phyloP scores from a whole-genome alignment of 2,329 filamentous ascomycete genomes.

The Pyrenophora graminea region DNA sequence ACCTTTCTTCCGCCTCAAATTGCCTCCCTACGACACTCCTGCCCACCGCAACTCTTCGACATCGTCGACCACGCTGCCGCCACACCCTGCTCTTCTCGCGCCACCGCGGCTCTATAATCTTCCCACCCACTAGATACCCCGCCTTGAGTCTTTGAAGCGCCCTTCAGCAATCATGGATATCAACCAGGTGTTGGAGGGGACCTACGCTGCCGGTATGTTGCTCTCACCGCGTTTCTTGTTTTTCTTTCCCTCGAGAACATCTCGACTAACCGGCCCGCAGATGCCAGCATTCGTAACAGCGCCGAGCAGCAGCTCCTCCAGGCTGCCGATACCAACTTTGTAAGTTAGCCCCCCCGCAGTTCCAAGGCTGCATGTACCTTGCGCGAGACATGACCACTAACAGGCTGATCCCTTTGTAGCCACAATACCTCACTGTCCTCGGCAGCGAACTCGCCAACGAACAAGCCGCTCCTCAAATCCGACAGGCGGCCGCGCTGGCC shows the following conservation, averaged over 20 bases:
- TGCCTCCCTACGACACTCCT: conserved; percentile 36
- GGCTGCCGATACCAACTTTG: conserved; percentile 94
- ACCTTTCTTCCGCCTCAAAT: conserved; percentile 45
- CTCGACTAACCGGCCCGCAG: conserved; percentile 57
- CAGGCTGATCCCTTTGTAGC: conserved; percentile 57
- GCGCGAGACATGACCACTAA: conserved; percentile 36
- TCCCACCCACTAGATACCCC: conserved; percentile 27
- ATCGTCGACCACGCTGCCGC: conserved; percentile 20
- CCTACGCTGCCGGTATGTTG: conserved; percentile 84
- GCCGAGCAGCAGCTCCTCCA: conserved; percentile 93
- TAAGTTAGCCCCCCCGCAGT: conserved; percentile 56
- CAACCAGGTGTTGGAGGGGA: conserved; percentile 96
- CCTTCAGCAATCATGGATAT: conserved; percentile 78
- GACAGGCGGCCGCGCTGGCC: conserved; percentile 92
- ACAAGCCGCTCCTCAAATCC: conserved; percentile 76
- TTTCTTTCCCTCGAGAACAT: conserved; percentile 27
- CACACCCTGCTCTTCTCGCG: conserved; percentile 23
- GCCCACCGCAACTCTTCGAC: conserved; percentile 41
- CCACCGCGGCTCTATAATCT: conserved; percentile 24
- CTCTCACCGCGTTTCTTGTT: conserved; percentile 12
- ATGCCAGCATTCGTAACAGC: conserved; percentile 84
- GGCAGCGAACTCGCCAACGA: conserved; percentile 95
- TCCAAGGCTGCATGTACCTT: conserved; percentile 24
- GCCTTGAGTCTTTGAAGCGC: conserved; percentile 28
- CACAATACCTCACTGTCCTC: conserved; percentile 80